A percentile compares a stretch with the other conserved stretches of the same genome.
Evolutionary conservation across 73 alveolate species (phyloP).

Genomic region (Urostyla sp.): DNA sequence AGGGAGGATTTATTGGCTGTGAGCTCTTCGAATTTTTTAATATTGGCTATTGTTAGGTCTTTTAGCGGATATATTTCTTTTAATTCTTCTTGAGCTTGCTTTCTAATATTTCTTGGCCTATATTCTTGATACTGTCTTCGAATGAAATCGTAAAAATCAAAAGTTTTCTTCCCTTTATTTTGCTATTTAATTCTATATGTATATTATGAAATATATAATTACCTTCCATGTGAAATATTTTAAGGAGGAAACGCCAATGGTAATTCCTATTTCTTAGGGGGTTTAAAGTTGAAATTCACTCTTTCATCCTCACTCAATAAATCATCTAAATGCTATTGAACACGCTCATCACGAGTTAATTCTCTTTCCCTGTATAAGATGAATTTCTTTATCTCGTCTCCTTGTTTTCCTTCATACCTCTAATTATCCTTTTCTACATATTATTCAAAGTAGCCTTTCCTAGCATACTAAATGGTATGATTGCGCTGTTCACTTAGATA

Average conservation of each 20-base stretch:
- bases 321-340: background rate
- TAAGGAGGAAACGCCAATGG: slow-evolving; percentile 28
- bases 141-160: slow-evolving; percentile 31
- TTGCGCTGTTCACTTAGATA: background rate
- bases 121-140: slow-evolving; percentile 36
- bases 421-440: slow-evolving; percentile 9
- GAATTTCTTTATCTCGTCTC: slow-evolving; percentile 29
- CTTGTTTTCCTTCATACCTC: slow-evolving; percentile 27
- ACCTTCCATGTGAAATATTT: too few species aligned
- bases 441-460: slow-evolving; percentile 22
- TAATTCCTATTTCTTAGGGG: slow-evolving; percentile 5
- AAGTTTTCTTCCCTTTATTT: slow-evolving; percentile 8
- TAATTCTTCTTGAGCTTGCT: slow-evolving; percentile 16
- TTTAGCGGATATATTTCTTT: background rate
- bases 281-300: background rate
- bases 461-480: slow-evolving; percentile 40
- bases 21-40: slow-evolving; percentile 4
- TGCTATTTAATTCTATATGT: too few species aligned
- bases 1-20: background rate
- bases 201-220: too few species aligned
- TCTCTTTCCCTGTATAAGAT: slow-evolving; percentile 27
- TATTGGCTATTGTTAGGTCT: slow-evolving; percentile 20
- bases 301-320: background rate
- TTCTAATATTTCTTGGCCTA: slow-evolving; percentile 34
- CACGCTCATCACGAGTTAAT: slow-evolving; percentile 7